phyloP scores from a whole-genome alignment of 2,329 filamentous ascomycete species.

The Trichoderma sp. region DNA sequence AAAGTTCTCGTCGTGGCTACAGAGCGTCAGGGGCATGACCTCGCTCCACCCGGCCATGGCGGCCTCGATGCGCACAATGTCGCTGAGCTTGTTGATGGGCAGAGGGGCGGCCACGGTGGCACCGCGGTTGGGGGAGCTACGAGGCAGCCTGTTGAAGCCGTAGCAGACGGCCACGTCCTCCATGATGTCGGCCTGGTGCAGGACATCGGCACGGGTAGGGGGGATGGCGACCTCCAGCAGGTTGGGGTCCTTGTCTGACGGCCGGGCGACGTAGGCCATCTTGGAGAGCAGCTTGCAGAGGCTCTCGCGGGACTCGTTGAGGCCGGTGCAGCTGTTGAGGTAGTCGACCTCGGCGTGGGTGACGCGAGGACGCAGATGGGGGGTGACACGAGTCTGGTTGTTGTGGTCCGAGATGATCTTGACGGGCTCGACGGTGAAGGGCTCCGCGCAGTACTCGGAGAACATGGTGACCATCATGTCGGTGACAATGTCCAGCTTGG shows the following conservation, averaged over 20 bases:
- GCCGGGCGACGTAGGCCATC: constrained; percentile 84
- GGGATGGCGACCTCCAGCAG: constrained; percentile 82
- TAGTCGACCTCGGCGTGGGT: constrained; percentile 87
- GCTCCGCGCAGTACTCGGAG: constrained; percentile 82
- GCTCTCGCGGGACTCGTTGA: constrained; percentile 70
- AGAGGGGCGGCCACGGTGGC: constrained; percentile 85
- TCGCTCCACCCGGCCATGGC: constrained; percentile 96
- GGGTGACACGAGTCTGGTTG: constrained; percentile 75
- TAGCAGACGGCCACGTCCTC: constrained; percentile 96
- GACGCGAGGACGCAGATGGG: constrained; percentile 73
- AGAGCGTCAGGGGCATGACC: constrained; percentile 93
- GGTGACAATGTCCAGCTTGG: constrained; percentile 93
- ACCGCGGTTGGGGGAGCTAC: constrained; percentile 81
- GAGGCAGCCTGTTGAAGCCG: constrained; percentile 94
- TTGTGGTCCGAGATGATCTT: constrained; percentile 93
- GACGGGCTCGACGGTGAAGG: constrained; percentile 91
- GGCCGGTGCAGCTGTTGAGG: constrained; percentile 88
- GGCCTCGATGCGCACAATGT: constrained; percentile 85
- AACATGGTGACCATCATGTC: constrained; percentile 98
- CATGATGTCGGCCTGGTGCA: constrained; percentile 98
- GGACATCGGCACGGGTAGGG: constrained; percentile 86
- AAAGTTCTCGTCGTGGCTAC: constrained; percentile 98
- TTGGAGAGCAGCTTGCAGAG: constrained; percentile 80
- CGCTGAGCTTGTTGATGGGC: constrained; percentile 88
- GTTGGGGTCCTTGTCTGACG: constrained; percentile 68